Conservation (phyloP, 148 eudicot species). For the Suaeda aralocaspica region DNA sequence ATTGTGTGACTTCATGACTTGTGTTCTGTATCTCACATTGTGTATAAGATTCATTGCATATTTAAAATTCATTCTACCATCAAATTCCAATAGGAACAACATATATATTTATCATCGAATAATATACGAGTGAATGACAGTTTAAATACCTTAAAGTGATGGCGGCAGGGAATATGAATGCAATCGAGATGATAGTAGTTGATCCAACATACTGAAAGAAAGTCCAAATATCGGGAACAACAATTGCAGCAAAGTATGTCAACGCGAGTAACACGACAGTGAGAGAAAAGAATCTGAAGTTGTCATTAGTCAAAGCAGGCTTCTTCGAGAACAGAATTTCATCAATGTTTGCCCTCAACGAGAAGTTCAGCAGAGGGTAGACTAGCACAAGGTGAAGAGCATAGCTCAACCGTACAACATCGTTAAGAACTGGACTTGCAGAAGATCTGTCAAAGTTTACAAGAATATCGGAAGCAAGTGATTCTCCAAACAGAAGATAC, state of each 20-base stretch:
- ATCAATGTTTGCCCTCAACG: constrained; percentile 61
- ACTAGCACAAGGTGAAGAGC: constrained; percentile 83
- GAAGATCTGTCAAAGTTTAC: constrained; percentile 75
- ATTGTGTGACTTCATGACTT: too few species aligned
- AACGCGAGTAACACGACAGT: constrained; percentile 40
- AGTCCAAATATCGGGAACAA: constrained; percentile 81
- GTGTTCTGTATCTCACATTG: not conserved
- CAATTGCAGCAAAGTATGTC: constrained; percentile 59
- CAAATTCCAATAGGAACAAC: too few species aligned
- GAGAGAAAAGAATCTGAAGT: constrained; percentile 50
- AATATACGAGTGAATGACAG: too few species aligned
- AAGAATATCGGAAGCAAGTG: constrained; percentile 76
- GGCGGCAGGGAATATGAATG: constrained; percentile 89
- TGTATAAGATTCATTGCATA: too few species aligned
- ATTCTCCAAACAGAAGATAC: constrained; percentile 86
- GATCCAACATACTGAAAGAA: constrained; percentile 89
- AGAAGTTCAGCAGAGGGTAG: constrained; percentile 78
- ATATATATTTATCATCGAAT: too few species aligned
- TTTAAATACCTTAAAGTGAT: constrained; percentile 56
- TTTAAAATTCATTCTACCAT: too few species aligned
- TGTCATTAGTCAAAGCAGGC: constrained; percentile 43
- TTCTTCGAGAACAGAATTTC: constrained; percentile 64
- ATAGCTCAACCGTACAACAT: constrained; percentile 73
- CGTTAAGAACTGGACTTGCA: constrained; percentile 51
- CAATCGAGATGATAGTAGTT: constrained; percentile 67